Percentiles rank a stretch among this genome's conserved stretches.
These are phyloP conservation scores for Magnaporthiopsis incrustans DNA, from an alignment of 2,329 filamentous ascomycete species.

Conservation along the genomic window DNA sequence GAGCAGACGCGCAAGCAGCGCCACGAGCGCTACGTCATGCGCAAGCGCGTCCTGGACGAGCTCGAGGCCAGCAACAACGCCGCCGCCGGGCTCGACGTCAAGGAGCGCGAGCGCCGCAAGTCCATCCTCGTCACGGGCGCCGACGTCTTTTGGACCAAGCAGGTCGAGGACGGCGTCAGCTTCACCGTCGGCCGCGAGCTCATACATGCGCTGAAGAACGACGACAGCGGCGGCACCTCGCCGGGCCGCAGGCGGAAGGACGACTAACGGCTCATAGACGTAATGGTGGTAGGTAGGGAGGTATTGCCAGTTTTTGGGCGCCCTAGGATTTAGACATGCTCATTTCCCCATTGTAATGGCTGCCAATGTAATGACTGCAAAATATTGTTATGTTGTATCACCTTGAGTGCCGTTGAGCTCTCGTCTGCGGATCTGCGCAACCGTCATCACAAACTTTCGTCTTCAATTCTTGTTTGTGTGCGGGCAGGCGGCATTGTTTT, in stretches of 20 bases:
- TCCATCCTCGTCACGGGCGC: slow-evolving; percentile 15
- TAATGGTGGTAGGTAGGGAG: no score
- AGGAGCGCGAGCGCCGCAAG: slow-evolving; percentile 16
- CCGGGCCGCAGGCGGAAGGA: not conserved
- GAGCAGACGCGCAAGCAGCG: slow-evolving; percentile 31
- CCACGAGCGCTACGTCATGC: slow-evolving; percentile 28
- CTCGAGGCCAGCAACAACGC: slow-evolving; percentile 31
- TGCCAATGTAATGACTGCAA: not conserved
- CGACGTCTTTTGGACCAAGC: slow-evolving; percentile 34
- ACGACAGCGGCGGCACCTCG: not conserved
- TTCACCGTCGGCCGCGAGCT: slow-evolving; percentile 24
- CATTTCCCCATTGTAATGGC: not conserved
- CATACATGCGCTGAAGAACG: slow-evolving; percentile 22
- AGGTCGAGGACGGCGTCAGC: slow-evolving; percentile 30
- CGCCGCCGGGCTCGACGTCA: slow-evolving; percentile 23
- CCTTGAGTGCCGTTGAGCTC: no score
- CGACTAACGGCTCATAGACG: not conserved
- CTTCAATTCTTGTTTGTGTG: not conserved
- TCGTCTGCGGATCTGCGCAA: no score
- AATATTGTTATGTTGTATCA: not conserved
- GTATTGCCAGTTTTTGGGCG: no score
- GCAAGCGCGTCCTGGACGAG: slow-evolving; percentile 29
- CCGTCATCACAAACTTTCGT: not conserved
- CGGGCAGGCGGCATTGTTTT: not conserved
- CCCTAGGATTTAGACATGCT: not conserved